Evolutionary conservation across 2,329 filamentous ascomycete genomes (phyloP), one percentile per base, ranked within the genome.

Genomic region (Claviceps spartinae): DNA sequence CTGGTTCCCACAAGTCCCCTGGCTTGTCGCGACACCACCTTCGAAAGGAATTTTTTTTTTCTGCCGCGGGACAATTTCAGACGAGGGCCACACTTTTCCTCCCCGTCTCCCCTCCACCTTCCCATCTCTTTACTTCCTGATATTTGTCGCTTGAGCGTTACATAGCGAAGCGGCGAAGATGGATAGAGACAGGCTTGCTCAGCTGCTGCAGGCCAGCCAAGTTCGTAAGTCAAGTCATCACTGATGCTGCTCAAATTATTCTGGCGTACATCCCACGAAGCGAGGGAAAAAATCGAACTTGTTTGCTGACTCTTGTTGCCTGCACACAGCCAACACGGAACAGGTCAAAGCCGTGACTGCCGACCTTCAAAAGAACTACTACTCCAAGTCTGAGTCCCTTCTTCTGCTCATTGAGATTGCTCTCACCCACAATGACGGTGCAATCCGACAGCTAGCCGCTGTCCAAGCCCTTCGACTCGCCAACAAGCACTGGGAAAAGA

Each of bases 331-430:
- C 65, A 85, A 95, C 71, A 95, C 89, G 59, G 82, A 87, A 61
- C 82, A 83, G 70, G 83, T 95, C 69, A 94, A 96, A 79, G 82
- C 86, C 59, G 88, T 90, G 57, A 98, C 91, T 18, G 82, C 86
- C 54, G 83, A 89, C 62, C 81, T 97, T 55, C 90, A 95, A 71
- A 93, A 94, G 70, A 87, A 86, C 71, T 97, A 88, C 76, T 97
- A 95, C 75, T 83, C 82, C 62, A 81, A 88, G 60, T 85, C 91
- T 41, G 81, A 89, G 62, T 88, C 88, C 16, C 81, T 97, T 53
- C 78, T 91, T 52, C 82, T 87, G 62, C 84, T 97, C 56, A 80
- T 97, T 60, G 88, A 96, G 71, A 83, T 96, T 63, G 78, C 94
- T 60, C 85, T 88, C 61, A 87, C 85, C 54, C 85, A 95, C 69